Evolutionary conservation across 2,329 filamentous ascomycete species (phyloP), one percentile per base, ranked within the genome.

Genomic region (Pseudocercospora musae): DNA sequence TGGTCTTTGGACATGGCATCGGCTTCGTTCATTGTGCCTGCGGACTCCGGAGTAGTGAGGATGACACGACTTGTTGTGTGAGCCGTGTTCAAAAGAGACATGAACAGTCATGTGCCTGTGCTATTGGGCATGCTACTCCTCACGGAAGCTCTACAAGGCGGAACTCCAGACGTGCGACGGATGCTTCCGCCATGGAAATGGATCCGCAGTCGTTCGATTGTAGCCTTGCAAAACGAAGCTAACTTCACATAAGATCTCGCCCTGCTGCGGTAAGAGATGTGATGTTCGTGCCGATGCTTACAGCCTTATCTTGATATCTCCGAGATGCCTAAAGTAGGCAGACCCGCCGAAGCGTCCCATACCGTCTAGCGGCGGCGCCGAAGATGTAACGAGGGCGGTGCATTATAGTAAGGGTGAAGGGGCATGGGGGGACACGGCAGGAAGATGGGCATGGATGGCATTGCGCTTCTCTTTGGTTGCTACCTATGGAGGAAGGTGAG

Each of bases 1-100:
- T 58, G 31, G 50, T 59, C 56, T 40, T 56, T 57, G 27, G 60
- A 27, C 23, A 25, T 15, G 23, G 23, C 7, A 7, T 58, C 56
- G 40, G n/a, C n/a, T 21, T 44, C 2, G n/a, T 44, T 10, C 40
- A 20, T 44, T n/a, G 20, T 44, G 40, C 1, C 5, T 20, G 40
- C 1, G 40, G 7, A 8, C 40, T n/a, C n/a, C n/a, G n/a, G n/a
- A n/a, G n/a, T n/a, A 21, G n/a, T 21, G 1, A 20, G 15, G 40
- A 6, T 44, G 1, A n/a, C 40, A 44, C 40, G 20, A 44, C 20
- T n/a, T 44, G 20, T 44, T 15, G 40, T 44, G 40, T 44, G 40
- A 44, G 29, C 13, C 29, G 29, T 31, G 9, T 31, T 11, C n/a
- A 20, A 21, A 11, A n/a, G n/a, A 20, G 10, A 21, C 40, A 44